Evolutionary conservation across 2,329 filamentous ascomycete genomes (phyloP), one percentile per base, ranked within the genome.

Genomic region (Sporothrix luriei): DNA sequence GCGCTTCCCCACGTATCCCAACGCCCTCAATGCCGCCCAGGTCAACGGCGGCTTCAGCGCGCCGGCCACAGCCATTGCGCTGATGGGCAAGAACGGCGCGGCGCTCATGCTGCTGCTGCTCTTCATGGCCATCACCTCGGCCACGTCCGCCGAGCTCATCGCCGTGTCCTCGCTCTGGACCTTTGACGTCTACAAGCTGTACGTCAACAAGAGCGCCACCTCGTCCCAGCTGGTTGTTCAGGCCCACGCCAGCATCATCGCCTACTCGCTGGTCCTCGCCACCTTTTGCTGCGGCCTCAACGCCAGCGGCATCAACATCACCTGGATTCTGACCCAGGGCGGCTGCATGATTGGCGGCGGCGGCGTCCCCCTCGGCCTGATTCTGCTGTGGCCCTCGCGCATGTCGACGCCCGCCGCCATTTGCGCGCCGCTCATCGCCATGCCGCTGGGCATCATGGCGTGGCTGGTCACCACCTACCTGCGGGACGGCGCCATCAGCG

Each of bases 101-200:
- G 77, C 74, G 1, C 73, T 78, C 13, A 73, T 80, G 73, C 74
- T 80, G 14, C 73, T 83, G 4, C 76, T 82, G 19, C 77, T 83
- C 0, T 84, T 84, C 76, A 83, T 83, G 82, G 81, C 81, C 4
- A 80, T 82, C 6, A 83, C 82, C 0, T 78, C 76, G 4, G 79
- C 79, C 0, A 82, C 82, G 57, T 80, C 72, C 2, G 80, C 82
- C 0, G 81, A 84, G 69, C 77, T 83, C 5, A 82, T 84, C 19
- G 81, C 78, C 3, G 77, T 79, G 3, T 78, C 78, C 1, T 78
- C 78, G 4, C 70, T 81, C 2, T 73, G 79, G 38, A 80, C 79
- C 0, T 81, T 80, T 71, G 79, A 81, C 64, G 72, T 81, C 21
- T 81, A 81, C 73, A 78, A 78, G 66, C 76, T 78, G 13, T 81